phyloP scores from a whole-genome alignment of 805 yeast species.

The Novakomyces olei region DNA sequence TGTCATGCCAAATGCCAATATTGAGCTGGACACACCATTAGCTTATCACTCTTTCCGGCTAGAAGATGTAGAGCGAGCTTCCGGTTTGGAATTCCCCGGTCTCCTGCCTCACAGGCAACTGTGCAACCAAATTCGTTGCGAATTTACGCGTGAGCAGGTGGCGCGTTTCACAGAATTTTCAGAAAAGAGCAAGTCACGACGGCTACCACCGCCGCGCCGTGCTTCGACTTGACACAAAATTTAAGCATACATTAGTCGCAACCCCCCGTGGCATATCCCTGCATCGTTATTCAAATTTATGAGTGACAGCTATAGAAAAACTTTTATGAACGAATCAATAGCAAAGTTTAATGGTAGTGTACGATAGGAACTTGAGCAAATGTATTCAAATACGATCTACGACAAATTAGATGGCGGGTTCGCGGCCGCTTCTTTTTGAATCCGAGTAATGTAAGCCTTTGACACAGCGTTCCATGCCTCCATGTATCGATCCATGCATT shows the following conservation, averaged over 20 bases:
- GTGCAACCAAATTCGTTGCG: slow-evolving; percentile 53
- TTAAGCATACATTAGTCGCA: not conserved
- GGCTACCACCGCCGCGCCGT: not conserved
- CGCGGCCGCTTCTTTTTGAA: slow-evolving; percentile 25
- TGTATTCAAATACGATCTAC: too few species aligned
- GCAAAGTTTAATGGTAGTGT: too few species aligned
- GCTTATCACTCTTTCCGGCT: slow-evolving; percentile 66
- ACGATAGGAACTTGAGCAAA: too few species aligned
- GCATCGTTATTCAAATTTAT: too few species aligned
- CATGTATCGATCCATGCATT: slow-evolving; percentile 57
- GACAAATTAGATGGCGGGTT: too few species aligned
- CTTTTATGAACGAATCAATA: too few species aligned
- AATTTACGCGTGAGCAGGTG: slow-evolving; percentile 11
- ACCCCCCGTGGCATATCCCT: too few species aligned
- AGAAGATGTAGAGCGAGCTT: slow-evolving; percentile 54
- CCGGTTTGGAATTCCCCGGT: slow-evolving; percentile 58
- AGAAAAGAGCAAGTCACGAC: not conserved
- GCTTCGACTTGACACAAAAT: not conserved
- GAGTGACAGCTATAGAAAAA: too few species aligned
- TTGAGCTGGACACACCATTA: slow-evolving; percentile 48
- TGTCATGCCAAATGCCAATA: slow-evolving; percentile 73
- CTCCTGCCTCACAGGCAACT: slow-evolving; percentile 46
- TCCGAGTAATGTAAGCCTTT: slow-evolving; percentile 44
- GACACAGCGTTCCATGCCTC: slow-evolving; percentile 61
- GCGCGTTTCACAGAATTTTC: not conserved